These are phyloP conservation scores for Ophiobolus disseminans DNA, from an alignment of 2,329 filamentous ascomycete species.

Conservation along the genomic window DNA sequence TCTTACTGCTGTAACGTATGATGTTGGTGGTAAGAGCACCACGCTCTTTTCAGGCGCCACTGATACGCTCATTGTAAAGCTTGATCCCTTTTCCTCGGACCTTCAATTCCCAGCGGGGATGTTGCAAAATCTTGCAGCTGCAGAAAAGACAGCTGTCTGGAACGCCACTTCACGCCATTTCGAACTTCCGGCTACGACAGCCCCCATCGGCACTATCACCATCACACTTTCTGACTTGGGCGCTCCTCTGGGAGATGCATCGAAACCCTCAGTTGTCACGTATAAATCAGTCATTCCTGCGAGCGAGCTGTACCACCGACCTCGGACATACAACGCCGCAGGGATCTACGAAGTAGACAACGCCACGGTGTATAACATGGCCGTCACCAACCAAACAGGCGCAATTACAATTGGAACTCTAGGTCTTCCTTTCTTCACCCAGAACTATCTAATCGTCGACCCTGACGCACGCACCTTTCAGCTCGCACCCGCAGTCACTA, in stretches of 20 bases:
- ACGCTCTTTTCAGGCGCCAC: slow-evolving; percentile 14
- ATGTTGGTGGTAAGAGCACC: slow-evolving; percentile 19
- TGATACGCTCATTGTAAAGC: slow-evolving; percentile 19
- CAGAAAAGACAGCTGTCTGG: slow-evolving; percentile 23
- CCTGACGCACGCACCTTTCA: slow-evolving; percentile 25
- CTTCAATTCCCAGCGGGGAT: slow-evolving; percentile 16
- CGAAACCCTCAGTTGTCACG: slow-evolving; percentile 21
- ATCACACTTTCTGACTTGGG: slow-evolving; percentile 23
- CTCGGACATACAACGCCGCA: slow-evolving; percentile 20
- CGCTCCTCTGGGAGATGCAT: slow-evolving; percentile 17
- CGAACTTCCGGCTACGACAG: slow-evolving; percentile 19
- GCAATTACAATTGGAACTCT: slow-evolving; percentile 12
- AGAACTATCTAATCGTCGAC: slow-evolving; percentile 27
- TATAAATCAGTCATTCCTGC: slow-evolving; percentile 26
- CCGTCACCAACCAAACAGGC: slow-evolving; percentile 21
- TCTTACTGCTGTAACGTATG: slow-evolving; percentile 27
- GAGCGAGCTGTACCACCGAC: slow-evolving; percentile 20
- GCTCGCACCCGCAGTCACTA: slow-evolving; percentile 19
- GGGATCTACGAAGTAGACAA: slow-evolving; percentile 22
- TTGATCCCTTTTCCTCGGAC: slow-evolving; percentile 23
- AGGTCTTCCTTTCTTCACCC: slow-evolving; percentile 25
- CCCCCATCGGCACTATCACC: slow-evolving; percentile 22
- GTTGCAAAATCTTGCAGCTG: slow-evolving; percentile 18
- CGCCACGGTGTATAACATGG: slow-evolving; percentile 24
- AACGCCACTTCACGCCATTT: slow-evolving; percentile 22